Evolutionary conservation across 345 rosid genomes (phyloP), one percentile per base, ranked within the genome.

Genomic region (Populus euphratica): DNA sequence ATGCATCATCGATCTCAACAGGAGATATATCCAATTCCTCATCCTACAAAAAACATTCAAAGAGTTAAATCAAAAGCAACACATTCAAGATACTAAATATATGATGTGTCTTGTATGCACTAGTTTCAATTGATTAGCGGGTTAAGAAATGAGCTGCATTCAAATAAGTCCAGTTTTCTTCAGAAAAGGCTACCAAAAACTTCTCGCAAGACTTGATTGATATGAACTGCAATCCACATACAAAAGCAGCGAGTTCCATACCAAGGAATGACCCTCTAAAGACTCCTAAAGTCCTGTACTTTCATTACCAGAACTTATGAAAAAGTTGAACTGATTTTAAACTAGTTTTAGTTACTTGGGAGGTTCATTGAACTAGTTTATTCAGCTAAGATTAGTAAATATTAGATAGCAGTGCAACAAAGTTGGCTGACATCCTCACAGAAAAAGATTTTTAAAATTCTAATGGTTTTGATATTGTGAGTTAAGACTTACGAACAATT

Each of bases 1-100:
- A 87, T 36, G 97, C 92, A 79, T 96, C 98, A 75, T 96, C 98
- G 74, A 96, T 90, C 72, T 92, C 98, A 23, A 89, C 97, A 2
- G 97, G 97, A 76, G 98, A 87, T 76, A 94, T 84, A 74, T 94
- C 98, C 82, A 91, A 73, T 72, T 94, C 98, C 74, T 96, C 99
- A 88, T 96, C 98, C 99, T 96, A 77, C 59, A 64, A 83, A 75
- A 75, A 63, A 41, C 29, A 59, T 44, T 8, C 25, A 56, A 43
- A 79, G 70, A 72, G 11, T 33, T 61, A 29, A 7, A 8, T 27
- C 10, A 47, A 43, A 23, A 23, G 6, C 9, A 65, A 39, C 61
- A 47, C 16, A 20, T 47, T 69, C 38, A 49, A 18, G 59, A 5
- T 44, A 23, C 12, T n/a, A 29, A 49, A 47, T 70, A 70, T 6